Percentiles rank a stretch among this genome's conserved stretches.
phyloP scores from a whole-genome alignment of 2,329 filamentous ascomycete genomes.

The Talaromyces sp. region DNA sequence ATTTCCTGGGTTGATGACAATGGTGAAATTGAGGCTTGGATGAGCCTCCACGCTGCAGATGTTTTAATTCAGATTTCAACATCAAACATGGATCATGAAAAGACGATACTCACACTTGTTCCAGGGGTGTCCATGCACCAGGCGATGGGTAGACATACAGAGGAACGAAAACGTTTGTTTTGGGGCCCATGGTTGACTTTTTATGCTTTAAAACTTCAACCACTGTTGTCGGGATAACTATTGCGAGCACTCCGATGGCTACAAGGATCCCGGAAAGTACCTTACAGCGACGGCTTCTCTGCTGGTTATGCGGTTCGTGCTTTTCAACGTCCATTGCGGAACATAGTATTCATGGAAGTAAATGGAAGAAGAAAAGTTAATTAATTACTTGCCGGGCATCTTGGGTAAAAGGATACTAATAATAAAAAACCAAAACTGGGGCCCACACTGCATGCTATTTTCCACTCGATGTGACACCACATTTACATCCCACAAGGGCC shows the following conservation, averaged over 20 bases:
- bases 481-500: neutral
- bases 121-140: slow-evolving; percentile 45
- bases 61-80: neutral
- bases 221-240: slow-evolving; percentile 29
- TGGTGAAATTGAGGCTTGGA: slow-evolving; percentile 45
- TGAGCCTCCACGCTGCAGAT: slow-evolving; percentile 32
- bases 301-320: slow-evolving; percentile 26
- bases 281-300: slow-evolving; percentile 26
- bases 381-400: neutral
- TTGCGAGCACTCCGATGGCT: slow-evolving; percentile 27
- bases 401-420: neutral
- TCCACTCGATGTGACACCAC: neutral
- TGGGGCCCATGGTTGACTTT: slow-evolving; percentile 30
- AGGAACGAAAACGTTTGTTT: slow-evolving; percentile 43
- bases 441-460: neutral
- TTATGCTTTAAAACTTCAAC: slow-evolving; percentile 27
- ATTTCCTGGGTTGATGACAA: slow-evolving; percentile 46
- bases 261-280: slow-evolving; percentile 21
- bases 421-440: neutral
- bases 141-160: slow-evolving; percentile 47
- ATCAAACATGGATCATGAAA: slow-evolving; percentile 12
- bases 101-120: slow-evolving; percentile 36
- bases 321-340: slow-evolving; percentile 22
- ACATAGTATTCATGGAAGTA: slow-evolving; percentile 11
- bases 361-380: neutral